Conservation (phyloP, 345 rosid genomes). For the Pistacia vera region DNA sequence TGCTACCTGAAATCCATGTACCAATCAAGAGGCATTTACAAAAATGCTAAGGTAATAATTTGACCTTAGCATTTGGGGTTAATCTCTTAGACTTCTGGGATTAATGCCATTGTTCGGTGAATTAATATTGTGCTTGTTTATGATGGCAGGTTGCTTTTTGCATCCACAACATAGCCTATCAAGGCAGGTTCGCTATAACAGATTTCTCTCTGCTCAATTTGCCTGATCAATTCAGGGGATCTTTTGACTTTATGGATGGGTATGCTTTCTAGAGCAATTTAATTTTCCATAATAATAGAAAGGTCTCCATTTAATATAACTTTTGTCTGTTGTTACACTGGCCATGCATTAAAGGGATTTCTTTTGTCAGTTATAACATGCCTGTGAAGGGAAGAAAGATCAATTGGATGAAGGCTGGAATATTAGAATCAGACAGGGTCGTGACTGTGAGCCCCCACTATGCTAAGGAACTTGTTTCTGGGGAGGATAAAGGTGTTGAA, state of each 20-base stretch:
- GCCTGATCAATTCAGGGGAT: conserved; percentile 70
- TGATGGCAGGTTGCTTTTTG: conserved; percentile 74
- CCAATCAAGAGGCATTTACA: conserved; percentile 68
- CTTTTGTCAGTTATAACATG: conserved; percentile 46
- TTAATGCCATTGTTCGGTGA: not conserved
- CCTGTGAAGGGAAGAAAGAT: conserved; percentile 90
- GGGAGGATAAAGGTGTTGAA: conserved; percentile 78
- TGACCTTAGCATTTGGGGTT: not conserved
- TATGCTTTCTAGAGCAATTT: conserved; percentile 21
- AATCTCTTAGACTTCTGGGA: not conserved
- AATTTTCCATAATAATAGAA: conserved; percentile 7
- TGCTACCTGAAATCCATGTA: conserved; percentile 79
- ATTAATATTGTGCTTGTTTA: conserved; percentile 11
- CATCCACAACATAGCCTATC: conserved; percentile 98
- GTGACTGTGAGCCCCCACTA: conserved; percentile 89
- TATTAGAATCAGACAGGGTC: conserved; percentile 72
- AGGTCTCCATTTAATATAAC: not conserved
- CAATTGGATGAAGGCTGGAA: conserved; percentile 97
- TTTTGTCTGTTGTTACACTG: not conserved
- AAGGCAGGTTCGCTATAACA: conserved; percentile 71
- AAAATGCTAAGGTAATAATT: conserved; percentile 71
- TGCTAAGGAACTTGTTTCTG: conserved; percentile 83
- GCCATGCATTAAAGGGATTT: conserved; percentile 3
- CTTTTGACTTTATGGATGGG: conserved; percentile 91
- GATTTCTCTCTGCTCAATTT: conserved; percentile 77